Evolutionary conservation across 2,329 filamentous ascomycete species (phyloP).

Genomic region (Fonsecaea erecta): DNA sequence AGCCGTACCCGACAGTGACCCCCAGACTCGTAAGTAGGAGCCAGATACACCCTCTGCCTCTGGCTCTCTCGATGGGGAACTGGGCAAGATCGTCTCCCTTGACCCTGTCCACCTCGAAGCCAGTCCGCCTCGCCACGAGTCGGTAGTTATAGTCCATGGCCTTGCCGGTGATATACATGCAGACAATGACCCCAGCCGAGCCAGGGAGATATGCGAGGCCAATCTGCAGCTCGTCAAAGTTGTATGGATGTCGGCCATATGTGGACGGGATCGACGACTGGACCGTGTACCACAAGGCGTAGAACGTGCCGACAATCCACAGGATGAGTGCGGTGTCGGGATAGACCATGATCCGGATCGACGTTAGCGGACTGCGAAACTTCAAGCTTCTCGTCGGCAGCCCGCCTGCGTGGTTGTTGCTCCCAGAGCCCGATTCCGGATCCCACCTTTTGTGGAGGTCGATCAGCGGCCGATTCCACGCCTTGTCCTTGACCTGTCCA

Average conservation of each 20-base stretch:
- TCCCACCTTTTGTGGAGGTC: too few species aligned
- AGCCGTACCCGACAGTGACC: slow-evolving; percentile 48
- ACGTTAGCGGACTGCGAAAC: too few species aligned
- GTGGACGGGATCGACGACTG: slow-evolving; percentile 48
- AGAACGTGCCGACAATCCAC: slow-evolving; percentile 45
- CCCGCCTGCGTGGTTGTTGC: too few species aligned
- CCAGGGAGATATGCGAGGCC: slow-evolving; percentile 52
- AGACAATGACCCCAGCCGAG: slow-evolving; percentile 47
- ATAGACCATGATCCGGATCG: slow-evolving; percentile 39
- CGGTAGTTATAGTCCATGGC: slow-evolving; percentile 43
- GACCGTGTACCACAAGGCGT: slow-evolving; percentile 49
- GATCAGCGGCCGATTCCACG: too few species aligned
- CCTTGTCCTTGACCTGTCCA: too few species aligned
- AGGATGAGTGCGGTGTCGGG: slow-evolving; percentile 47
- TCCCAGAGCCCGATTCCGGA: too few species aligned
- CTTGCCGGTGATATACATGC: slow-evolving; percentile 47
- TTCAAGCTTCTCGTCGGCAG: too few species aligned
- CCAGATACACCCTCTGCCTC: too few species aligned
- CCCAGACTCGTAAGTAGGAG: slow-evolving; percentile 40
- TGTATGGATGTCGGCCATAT: slow-evolving; percentile 46
- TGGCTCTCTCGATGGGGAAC: too few species aligned
- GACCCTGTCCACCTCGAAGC: slow-evolving; percentile 41
- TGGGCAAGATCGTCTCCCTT: too few species aligned
- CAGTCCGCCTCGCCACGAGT: slow-evolving; percentile 49
- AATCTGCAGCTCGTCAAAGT: slow-evolving; percentile 48